These are phyloP conservation scores for Cynara cardunculus DNA, from an alignment of 129 eudicot genomes.

Conservation along the genomic window DNA sequence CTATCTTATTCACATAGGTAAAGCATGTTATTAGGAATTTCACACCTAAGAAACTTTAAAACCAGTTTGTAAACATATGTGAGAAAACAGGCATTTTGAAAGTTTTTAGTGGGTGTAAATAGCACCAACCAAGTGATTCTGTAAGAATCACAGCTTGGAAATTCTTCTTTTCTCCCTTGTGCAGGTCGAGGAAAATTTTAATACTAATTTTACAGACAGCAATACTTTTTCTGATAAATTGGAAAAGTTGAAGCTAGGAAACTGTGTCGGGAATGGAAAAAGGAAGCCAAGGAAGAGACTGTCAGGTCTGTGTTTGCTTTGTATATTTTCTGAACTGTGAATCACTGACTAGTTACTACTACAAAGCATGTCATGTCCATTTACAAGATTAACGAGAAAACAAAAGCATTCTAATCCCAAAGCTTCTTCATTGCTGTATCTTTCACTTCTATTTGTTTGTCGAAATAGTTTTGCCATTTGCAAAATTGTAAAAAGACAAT, in stretches of 20 bases:
- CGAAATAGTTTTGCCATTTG: background rate
- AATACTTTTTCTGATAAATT: slow-evolving; percentile 6
- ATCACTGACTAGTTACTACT: background rate
- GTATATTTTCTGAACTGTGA: slow-evolving; percentile 17
- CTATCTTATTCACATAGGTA: slow-evolving; percentile 1
- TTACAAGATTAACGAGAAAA: background rate
- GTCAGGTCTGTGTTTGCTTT: slow-evolving; percentile 35
- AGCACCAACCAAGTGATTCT: background rate
- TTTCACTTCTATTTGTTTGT: background rate
- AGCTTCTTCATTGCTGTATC: background rate
- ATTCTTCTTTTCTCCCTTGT: slow-evolving; percentile 16
- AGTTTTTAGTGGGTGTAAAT: background rate
- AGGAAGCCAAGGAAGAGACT: slow-evolving; percentile 33
- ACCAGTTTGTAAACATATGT: background rate
- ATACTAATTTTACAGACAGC: slow-evolving; percentile 18
- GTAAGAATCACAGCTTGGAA: background rate
- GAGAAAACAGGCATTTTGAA: background rate
- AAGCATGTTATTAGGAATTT: slow-evolving; percentile 2
- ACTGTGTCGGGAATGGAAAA: slow-evolving; percentile 20
- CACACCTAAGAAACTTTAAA: background rate
- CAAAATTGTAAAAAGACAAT: background rate
- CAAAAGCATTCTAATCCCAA: background rate
- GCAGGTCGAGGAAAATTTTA: slow-evolving; percentile 45
- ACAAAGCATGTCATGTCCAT: slow-evolving; percentile 2
- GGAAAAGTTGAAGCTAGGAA: slow-evolving; percentile 28